Base-by-base conservation (phyloP, 2,329 filamentous ascomycete species). In the Talaromyces albobiverticillius region DNA sequence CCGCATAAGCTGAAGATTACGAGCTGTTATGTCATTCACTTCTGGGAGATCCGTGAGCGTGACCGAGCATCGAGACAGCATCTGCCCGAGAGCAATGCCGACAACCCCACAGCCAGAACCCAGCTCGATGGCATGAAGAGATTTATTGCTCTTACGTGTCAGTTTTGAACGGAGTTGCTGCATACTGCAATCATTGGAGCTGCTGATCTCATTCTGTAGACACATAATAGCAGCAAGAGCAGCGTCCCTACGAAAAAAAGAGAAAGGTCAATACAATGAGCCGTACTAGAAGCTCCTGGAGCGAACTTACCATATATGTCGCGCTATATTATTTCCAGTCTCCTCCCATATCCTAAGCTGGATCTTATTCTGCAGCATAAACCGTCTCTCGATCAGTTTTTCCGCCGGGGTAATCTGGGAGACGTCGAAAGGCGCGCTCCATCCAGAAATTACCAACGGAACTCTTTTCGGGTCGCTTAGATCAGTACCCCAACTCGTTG, bases 51-150 rank as follows among this genome's bases (percentile, higher is more conserved):
- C 87, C 13, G 86, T 89, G 50, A 89, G 76, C 6, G 82, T 63
- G 9, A 86, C 75, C 6, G 80, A 72, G 60, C 77, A 79, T 45
- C 76, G 72, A 16, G 73, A 71, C 10, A 82, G 67, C n/a, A 77
- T 67, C 54, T 80, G 75, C 2, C 82, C 80, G 14, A 89, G 69
- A n/a, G 79, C 77, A 46, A 88, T 80, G 29, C 86, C 85, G 9
- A 87, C 85, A 53, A 87, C 82, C 32, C 86, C 86, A 65, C 84
- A 87, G 1, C 86, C 87, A 26, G 82, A 81, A 8, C 87, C 86
- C 5, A 89, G 73, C 66, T 90, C 86, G 16, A 90, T 69, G 29
- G 83, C 74, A 48, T 76, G 75, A 3, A 84, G 69, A 16, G 70
- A 59, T 4, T 54, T 60, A 51, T 58, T 62, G 51, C 61, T 63